Evolutionary conservation across 2,329 filamentous ascomycete species (phyloP).

Genomic region (Hypoxylon sp.): DNA sequence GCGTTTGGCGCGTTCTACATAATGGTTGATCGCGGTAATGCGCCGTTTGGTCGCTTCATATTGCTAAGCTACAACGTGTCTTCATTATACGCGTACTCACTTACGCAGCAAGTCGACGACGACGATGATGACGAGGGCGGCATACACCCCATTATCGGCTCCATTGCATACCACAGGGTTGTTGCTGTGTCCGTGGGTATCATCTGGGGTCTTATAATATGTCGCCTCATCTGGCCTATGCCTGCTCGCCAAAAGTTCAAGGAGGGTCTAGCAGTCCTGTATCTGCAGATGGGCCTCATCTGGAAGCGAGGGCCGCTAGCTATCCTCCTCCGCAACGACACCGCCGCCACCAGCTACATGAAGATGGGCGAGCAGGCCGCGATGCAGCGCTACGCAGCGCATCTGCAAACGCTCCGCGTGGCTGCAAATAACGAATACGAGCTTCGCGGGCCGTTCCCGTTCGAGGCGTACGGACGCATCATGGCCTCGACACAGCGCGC

Average conservation of each 20-base stretch:
- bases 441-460: constrained; percentile 87
- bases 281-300: constrained; percentile 93
- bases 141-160: constrained; percentile 83
- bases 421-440: constrained; percentile 90
- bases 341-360: constrained; percentile 78
- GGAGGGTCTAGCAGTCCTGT: constrained; percentile 89
- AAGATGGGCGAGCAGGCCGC: constrained; percentile 89
- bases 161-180: constrained; percentile 90
- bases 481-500: constrained; percentile 86
- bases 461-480: constrained; percentile 79
- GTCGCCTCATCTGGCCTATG: constrained; percentile 92
- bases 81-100: constrained; percentile 92
- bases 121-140: constrained; percentile 93
- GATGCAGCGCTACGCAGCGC: constrained; percentile 83
- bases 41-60: constrained; percentile 92
- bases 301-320: constrained; percentile 95
- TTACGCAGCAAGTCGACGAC: constrained; percentile 83
- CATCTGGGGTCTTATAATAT: constrained; percentile 92
- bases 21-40: constrained; percentile 86
- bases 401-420: constrained; percentile 79
- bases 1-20: constrained; percentile 90
- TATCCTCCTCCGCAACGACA: constrained; percentile 74
- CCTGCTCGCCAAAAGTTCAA: constrained; percentile 90
- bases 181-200: constrained; percentile 89
- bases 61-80: constrained; percentile 97